Evolutionary conservation across 106 monocot species (phyloP).

Genomic region (Ottelia alismoides): DNA sequence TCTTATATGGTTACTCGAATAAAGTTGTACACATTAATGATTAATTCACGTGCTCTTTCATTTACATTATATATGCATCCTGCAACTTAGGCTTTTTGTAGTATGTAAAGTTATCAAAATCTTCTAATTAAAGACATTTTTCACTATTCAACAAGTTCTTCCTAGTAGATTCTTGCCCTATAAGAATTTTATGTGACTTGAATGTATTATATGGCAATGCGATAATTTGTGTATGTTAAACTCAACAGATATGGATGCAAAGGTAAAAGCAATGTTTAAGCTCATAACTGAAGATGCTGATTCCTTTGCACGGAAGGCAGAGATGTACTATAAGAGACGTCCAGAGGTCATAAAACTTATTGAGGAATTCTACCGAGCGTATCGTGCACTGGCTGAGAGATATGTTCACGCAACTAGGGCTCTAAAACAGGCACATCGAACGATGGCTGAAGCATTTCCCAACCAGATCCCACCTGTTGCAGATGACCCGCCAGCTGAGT

Average conservation of each 20-base stretch:
- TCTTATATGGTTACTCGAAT: too few species aligned
- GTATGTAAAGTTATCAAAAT: too few species aligned
- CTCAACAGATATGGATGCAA: constrained; percentile 92
- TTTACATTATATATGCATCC: too few species aligned
- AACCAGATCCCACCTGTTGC: constrained; percentile 54
- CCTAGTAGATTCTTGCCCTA: too few species aligned
- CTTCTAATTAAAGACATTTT: too few species aligned
- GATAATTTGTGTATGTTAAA: too few species aligned
- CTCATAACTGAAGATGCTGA: constrained; percentile 94
- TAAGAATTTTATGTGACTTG: too few species aligned
- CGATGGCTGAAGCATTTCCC: constrained; percentile 78
- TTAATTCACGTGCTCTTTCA: too few species aligned
- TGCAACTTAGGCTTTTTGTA: too few species aligned
- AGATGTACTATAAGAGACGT: constrained; percentile 96
- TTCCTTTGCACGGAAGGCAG: constrained; percentile 86
- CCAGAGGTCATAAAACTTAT: constrained; percentile 94
- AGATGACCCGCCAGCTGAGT: constrained; percentile 46
- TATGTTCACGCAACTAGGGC: constrained; percentile 91
- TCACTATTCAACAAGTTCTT: too few species aligned
- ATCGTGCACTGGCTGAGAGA: constrained; percentile 92
- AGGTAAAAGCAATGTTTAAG: constrained; percentile 86
- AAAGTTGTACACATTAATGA: too few species aligned
- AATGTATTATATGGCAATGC: too few species aligned
- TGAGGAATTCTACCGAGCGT: constrained; percentile 92
- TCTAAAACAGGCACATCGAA: constrained; percentile 75